These are phyloP conservation scores for Rubia occidens DNA, from an alignment of 305 asterid species.

Conservation along the genomic window DNA sequence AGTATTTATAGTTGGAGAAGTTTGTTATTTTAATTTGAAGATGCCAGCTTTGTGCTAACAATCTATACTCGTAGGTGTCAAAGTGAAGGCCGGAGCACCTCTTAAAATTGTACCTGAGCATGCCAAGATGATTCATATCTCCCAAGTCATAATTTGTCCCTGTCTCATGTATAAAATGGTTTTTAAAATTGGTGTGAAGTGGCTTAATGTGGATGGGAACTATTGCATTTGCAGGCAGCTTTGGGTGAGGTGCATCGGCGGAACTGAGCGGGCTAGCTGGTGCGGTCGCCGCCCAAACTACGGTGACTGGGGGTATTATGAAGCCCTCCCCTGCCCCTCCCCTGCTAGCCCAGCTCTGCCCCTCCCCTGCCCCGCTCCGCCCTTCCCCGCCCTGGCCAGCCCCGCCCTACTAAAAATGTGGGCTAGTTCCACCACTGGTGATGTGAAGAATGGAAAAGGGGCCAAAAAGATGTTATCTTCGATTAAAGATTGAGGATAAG, in stretches of 20 bases:
- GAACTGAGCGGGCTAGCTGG: no score
- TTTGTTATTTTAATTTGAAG: neutral
- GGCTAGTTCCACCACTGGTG: no score
- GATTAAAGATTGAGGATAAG: constrained; percentile 32
- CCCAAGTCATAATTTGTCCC: constrained; percentile 43
- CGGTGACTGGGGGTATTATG: no score
- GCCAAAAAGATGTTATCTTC: constrained; percentile 34
- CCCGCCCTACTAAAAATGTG: no score
- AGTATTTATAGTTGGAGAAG: neutral
- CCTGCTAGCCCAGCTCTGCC: no score
- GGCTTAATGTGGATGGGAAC: neutral
- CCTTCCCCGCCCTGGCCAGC: no score
- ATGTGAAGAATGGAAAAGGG: constrained; percentile 44
- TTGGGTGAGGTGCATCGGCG: no score
- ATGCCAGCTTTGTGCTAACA: neutral
- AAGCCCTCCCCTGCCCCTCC: no score
- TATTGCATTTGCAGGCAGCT: constrained; percentile 38
- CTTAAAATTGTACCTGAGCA: constrained; percentile 35
- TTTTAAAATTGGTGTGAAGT: neutral
- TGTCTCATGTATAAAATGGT: no score
- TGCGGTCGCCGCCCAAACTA: no score
- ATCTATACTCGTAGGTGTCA: constrained; percentile 41
- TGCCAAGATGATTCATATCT: constrained; percentile 45
- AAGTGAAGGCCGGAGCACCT: constrained; percentile 50
- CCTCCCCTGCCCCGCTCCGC: no score